Conservation (phyloP, 129 eudicot species). For the Escallonia rubra region DNA sequence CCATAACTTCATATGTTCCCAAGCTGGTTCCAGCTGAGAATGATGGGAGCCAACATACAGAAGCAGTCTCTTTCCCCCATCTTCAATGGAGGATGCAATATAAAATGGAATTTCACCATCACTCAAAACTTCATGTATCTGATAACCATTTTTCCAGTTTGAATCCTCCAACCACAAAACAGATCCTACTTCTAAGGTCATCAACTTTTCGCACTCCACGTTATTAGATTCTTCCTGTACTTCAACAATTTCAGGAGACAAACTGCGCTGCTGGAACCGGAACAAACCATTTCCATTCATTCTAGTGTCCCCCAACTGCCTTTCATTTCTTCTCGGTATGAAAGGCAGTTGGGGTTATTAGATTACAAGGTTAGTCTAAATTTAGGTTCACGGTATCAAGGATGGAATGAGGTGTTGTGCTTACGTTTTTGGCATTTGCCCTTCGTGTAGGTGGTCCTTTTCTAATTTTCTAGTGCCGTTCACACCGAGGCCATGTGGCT, state of each 20-base stretch:
- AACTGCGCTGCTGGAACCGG: constrained; percentile 52
- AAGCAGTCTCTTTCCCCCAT: constrained; percentile 52
- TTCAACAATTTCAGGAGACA: constrained; percentile 94
- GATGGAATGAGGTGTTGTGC: too few relatives aligned
- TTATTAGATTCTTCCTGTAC: constrained; percentile 63
- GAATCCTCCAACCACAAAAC: constrained; percentile 75
- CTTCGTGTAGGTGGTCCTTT: too few relatives aligned
- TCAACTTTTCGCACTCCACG: constrained; percentile 43
- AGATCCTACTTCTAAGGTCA: constrained; percentile 74
- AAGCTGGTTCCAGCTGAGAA: constrained; percentile 89
- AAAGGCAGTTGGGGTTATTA: too few relatives aligned
- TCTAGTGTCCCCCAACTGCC: constrained; percentile 59
- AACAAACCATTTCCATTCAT: constrained; percentile 68
- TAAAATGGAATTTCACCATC: constrained; percentile 63
- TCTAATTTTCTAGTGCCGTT: too few relatives aligned
- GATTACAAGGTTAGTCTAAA: too few relatives aligned
- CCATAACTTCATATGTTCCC: constrained; percentile 96
- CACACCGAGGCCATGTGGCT: too few relatives aligned
- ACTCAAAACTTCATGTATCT: constrained; percentile 43
- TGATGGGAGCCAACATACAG: constrained; percentile 88
- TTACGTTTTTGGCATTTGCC: too few relatives aligned
- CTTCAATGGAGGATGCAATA: constrained; percentile 56
- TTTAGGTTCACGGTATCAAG: too few relatives aligned
- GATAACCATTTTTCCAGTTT: constrained; percentile 56
- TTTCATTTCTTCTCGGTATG: constrained; percentile 80